A percentile compares a stretch with the other conserved stretches of the same genome.
phyloP scores from a whole-genome alignment of 257 asterid species.

The Gentiana macrophylla region DNA sequence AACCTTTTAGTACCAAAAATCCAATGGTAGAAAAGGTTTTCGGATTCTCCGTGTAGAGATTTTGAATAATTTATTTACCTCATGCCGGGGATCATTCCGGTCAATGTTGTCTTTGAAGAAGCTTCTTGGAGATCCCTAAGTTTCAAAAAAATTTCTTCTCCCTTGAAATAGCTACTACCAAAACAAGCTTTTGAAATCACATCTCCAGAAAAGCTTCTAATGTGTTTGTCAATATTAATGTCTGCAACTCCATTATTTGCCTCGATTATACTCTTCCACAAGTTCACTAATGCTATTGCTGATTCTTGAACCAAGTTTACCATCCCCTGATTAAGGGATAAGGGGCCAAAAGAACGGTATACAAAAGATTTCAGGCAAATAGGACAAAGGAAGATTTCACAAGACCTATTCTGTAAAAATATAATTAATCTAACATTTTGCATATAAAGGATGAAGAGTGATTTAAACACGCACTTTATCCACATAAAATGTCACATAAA shows the following conservation, averaged over 20 bases:
- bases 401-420: no score
- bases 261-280: constrained; percentile 26
- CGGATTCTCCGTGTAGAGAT: no score
- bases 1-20: no score
- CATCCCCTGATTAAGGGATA: constrained; percentile 22
- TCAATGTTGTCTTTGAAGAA: constrained; percentile 14
- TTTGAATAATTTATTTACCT: constrained; percentile 12
- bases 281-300: constrained; percentile 18
- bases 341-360: no score
- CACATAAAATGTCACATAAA: no score
- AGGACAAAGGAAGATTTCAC: no score
- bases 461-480: no score
- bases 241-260: constrained; percentile 10
- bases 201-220: constrained; percentile 16
- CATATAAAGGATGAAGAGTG: no score
- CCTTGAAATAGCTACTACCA: constrained; percentile 2
- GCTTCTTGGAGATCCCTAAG: constrained; percentile 28
- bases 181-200: no score
- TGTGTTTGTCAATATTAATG: constrained; percentile 22
- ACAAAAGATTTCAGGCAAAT: no score
- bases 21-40: no score
- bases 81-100: constrained; percentile 28
- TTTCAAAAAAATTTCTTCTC: constrained; percentile 29
- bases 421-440: no score
- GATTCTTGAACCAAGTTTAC: constrained; percentile 28